Conservation (phyloP, 768 basidiomycete species). For the Termitomyces eurrhizus region DNA sequence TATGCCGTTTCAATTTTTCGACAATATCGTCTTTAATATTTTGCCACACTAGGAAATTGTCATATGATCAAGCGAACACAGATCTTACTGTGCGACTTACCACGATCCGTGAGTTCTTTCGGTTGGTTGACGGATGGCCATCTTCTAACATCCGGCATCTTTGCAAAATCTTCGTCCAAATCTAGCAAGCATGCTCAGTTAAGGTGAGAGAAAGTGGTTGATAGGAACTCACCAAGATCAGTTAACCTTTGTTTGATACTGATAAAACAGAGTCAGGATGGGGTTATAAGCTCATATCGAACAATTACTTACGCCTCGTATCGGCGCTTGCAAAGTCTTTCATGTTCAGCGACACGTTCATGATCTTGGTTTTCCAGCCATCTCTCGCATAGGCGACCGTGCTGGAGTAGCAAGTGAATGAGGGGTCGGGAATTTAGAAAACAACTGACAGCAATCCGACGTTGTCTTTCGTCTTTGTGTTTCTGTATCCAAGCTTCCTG, state of each 20-base stretch:
- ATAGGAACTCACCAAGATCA: conserved; percentile 1
- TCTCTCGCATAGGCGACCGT: background rate
- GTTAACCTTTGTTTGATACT: background rate
- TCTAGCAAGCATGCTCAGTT: background rate
- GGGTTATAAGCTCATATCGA: background rate
- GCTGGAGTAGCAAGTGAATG: background rate
- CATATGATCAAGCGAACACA: background rate
- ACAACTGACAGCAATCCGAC: background rate
- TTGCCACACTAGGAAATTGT: background rate
- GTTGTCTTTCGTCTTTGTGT: background rate
- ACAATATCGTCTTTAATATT: conserved; percentile 2
- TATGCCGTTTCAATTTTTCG: background rate
- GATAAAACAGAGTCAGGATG: background rate
- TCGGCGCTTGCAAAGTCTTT: background rate
- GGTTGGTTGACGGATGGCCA: background rate
- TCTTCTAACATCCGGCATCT: background rate
- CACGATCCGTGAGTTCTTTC: conserved; percentile 3
- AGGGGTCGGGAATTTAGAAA: background rate
- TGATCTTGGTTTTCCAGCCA: background rate
- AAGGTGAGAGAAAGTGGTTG: background rate
- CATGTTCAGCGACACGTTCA: background rate
- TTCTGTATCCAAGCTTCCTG: background rate
- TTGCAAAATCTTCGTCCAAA: background rate
- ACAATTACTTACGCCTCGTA: background rate
- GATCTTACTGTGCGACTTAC: background rate